Percentiles rank a stretch among this genome's conserved stretches.
These are phyloP conservation scores for Mucor sp. DNA, from an alignment of 371 early-diverging fungal genomes.

Conservation along the genomic window DNA sequence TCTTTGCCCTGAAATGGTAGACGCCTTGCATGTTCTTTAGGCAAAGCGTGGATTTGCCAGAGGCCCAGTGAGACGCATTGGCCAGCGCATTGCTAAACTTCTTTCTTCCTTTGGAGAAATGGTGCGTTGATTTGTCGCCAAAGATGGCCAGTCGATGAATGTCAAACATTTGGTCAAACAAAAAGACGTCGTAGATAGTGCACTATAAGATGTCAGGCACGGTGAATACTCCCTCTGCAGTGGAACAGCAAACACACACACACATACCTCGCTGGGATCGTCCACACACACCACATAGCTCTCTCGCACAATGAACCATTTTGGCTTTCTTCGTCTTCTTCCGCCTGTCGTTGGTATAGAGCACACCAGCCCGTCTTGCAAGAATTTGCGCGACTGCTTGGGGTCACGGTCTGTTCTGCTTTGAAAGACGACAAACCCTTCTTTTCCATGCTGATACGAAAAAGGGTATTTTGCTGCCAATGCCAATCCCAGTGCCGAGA, in stretches of 20 bases:
- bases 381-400: constrained; percentile 3
- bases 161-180: constrained; percentile 52
- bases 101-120: constrained; percentile 2
- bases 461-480: constrained; percentile 44
- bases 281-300: constrained; percentile 54
- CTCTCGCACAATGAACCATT: constrained; percentile 67
- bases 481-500: constrained; percentile 48
- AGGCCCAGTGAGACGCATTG: constrained; percentile 42
- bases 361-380: constrained; percentile 17
- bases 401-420: constrained; percentile 30
- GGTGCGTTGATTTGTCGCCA: constrained; percentile 15
- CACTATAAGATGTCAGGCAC: constrained; percentile 19
- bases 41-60: constrained; percentile 35
- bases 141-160: constrained; percentile 24
- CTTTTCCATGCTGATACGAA: constrained; percentile 59
- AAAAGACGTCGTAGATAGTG: constrained; percentile 53
- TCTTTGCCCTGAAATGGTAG: constrained; percentile 57
- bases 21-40: constrained; percentile 48
- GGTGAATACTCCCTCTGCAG: too few species aligned
- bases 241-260: neutral
- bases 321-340: constrained; percentile 23
- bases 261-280: constrained; percentile 30
- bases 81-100: constrained; percentile 34
- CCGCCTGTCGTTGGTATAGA: constrained; percentile 13
- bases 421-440: constrained; percentile 50